phyloP scores from a whole-genome alignment of 495 filamentous ascomycete genomes.

The Talaromyces proteolyticus region DNA sequence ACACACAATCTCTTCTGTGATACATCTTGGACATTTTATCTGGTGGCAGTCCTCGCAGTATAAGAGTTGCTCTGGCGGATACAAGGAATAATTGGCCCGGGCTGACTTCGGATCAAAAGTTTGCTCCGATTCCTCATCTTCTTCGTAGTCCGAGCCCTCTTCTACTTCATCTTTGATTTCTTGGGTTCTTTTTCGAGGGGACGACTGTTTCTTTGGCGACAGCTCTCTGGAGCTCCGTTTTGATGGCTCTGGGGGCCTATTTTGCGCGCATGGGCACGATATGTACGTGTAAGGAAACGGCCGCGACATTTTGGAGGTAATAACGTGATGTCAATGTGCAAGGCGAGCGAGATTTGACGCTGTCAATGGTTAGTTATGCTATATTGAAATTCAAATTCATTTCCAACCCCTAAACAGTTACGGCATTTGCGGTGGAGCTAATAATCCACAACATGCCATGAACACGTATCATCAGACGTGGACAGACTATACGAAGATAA shows the following conservation, averaged over 20 bases:
- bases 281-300: slow-evolving; percentile 87
- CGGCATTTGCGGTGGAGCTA: background rate
- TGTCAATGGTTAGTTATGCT: too few species aligned
- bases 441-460: too few species aligned
- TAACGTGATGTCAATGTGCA: background rate
- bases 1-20: slow-evolving; percentile 84
- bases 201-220: slow-evolving; percentile 31
- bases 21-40: slow-evolving; percentile 88
- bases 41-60: slow-evolving; percentile 97
- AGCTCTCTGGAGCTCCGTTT: slow-evolving; percentile 34
- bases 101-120: slow-evolving; percentile 82
- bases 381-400: background rate
- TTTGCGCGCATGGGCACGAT: slow-evolving; percentile 78
- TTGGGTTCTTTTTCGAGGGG: slow-evolving; percentile 2
- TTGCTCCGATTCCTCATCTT: slow-evolving; percentile 66
- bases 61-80: slow-evolving; percentile 87
- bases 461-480: too few species aligned
- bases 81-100: slow-evolving; percentile 82
- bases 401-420: background rate
- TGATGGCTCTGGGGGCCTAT: slow-evolving; percentile 31
- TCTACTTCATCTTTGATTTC: background rate
- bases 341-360: background rate
- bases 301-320: slow-evolving; percentile 52
- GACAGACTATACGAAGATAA: too few species aligned
- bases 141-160: slow-evolving; percentile 23